Conservation (phyloP, 805 yeast genomes). For the Ogataea methylovora region DNA sequence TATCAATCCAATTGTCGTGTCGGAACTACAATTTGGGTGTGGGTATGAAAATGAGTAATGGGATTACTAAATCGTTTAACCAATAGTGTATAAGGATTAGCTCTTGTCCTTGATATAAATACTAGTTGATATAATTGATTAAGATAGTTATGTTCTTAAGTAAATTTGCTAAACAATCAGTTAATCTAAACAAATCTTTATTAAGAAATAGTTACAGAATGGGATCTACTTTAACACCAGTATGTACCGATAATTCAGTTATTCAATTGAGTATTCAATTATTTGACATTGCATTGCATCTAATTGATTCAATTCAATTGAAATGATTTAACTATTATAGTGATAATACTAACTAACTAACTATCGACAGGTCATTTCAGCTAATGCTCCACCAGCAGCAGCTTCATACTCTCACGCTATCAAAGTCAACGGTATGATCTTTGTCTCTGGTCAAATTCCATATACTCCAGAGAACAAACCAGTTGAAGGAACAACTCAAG, state of each 20-base stretch:
- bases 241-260: too few species aligned
- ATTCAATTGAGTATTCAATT: too few species aligned
- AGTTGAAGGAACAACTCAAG: slow-evolving; percentile 68
- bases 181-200: slow-evolving; percentile 3
- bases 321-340: background rate
- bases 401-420: slow-evolving; percentile 96
- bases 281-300: too few species aligned
- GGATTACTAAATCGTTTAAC: too few species aligned
- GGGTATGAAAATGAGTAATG: too few species aligned
- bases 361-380: slow-evolving; percentile 43
- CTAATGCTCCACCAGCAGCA: slow-evolving; percentile 91
- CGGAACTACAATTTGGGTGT: too few species aligned
- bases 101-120: too few species aligned
- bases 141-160: too few species aligned
- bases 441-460: slow-evolving; percentile 94
- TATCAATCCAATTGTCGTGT: too few species aligned
- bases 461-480: slow-evolving; percentile 76
- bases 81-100: too few species aligned
- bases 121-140: too few species aligned
- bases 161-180: slow-evolving; percentile 10
- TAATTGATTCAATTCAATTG: background rate
- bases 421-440: slow-evolving; percentile 82
- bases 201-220: slow-evolving; percentile 18
- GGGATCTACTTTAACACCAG: slow-evolving; percentile 31
- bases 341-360: background rate